Evolutionary conservation across 2,329 filamentous ascomycete genomes (phyloP).

Genomic region (Aspergillus brunneoviolaceus): DNA sequence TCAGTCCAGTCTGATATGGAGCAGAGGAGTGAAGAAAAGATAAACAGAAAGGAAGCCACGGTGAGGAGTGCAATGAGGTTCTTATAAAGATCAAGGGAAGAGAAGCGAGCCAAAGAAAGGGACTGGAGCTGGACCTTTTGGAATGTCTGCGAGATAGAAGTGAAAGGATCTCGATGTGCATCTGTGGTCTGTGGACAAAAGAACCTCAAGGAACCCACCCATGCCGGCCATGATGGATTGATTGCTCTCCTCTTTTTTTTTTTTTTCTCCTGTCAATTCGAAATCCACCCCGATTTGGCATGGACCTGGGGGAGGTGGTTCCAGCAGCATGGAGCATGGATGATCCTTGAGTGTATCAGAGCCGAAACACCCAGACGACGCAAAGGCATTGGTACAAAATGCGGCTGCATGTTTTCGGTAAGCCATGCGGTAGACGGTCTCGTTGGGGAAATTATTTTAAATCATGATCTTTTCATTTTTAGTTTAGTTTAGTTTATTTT

Average conservation of each 20-base stretch:
- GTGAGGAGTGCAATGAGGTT: constrained; percentile 12
- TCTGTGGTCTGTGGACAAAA: constrained; percentile 14
- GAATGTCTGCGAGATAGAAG: constrained; percentile 11
- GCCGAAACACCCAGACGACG: constrained; percentile 23
- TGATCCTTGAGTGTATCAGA: constrained; percentile 26
- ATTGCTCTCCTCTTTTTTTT: constrained; percentile 6
- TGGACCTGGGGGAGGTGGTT: constrained; percentile 6
- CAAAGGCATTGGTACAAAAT: constrained; percentile 17
- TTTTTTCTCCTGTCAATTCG: neutral
- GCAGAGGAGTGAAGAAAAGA: constrained; percentile 6
- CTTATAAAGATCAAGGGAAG: constrained; percentile 15
- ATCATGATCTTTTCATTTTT: neutral
- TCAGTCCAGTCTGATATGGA: neutral
- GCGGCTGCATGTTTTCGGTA: constrained; percentile 19
- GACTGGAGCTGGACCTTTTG: constrained; percentile 9
- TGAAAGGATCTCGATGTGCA: constrained; percentile 18
- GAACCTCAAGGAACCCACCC: constrained; percentile 11
- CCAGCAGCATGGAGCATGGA: constrained; percentile 27
- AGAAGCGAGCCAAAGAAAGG: neutral
- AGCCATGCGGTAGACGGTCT: constrained; percentile 21
- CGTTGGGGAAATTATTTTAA: constrained; percentile 1
- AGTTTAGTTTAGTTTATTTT: neutral
- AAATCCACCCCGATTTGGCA: constrained; percentile 15
- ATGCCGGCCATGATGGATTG: neutral
- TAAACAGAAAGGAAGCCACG: constrained; percentile 9